Conservation (phyloP, 345 rosid species). For the Populus nigra region DNA sequence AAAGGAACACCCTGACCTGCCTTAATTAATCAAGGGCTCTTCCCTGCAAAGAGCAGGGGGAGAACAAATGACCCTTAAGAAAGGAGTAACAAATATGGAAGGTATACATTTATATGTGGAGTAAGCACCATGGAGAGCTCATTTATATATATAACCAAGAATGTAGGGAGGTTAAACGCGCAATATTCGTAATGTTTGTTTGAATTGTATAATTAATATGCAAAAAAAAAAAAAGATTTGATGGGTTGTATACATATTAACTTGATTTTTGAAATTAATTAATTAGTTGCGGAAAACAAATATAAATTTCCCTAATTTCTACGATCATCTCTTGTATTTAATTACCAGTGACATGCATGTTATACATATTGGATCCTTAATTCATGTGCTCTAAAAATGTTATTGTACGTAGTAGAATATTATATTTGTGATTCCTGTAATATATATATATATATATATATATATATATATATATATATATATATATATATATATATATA, state of each 20-base stretch:
- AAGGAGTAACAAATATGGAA: neutral
- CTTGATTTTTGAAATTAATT: neutral
- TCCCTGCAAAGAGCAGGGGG: slow-evolving; percentile 21
- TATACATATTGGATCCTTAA: neutral
- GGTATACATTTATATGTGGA: neutral
- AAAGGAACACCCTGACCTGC: neutral
- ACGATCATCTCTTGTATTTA: neutral
- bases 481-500: no score
- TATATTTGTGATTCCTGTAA: neutral
- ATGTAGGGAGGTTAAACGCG: neutral
- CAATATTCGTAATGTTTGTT: neutral
- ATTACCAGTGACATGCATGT: neutral
- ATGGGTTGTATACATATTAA: neutral
- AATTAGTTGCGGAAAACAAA: neutral
- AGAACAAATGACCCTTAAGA: neutral
- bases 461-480: no score
- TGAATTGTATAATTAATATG: neutral
- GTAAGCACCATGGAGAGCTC: neutral
- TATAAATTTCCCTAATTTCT: neutral
- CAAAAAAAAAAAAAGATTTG: neutral
- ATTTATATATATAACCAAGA: neutral
- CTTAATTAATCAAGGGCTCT: neutral
- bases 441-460: no score
- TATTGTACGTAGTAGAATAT: neutral
- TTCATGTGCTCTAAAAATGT: neutral